A percentile compares a stretch with the other conserved stretches of the same genome.
phyloP scores from a whole-genome alignment of 345 rosid species.

The Eucalyptus coolabah region DNA sequence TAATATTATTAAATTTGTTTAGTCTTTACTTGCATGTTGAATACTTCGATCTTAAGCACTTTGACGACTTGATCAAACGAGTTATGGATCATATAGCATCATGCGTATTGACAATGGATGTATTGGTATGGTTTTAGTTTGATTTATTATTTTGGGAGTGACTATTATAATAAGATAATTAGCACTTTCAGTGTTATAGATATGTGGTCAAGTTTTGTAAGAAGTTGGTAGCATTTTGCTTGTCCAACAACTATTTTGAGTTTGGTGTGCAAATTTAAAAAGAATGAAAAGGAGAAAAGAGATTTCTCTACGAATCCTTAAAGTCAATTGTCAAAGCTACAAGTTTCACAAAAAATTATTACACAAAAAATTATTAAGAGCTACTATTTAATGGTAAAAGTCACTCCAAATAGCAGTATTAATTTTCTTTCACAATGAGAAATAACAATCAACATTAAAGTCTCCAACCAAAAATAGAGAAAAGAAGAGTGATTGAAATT shows the following conservation, averaged over 20 bases:
- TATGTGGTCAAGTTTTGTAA: background rate
- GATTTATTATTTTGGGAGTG: background rate
- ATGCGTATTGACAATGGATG: fast-evolving
- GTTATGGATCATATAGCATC: background rate
- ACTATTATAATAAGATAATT: too few relatives aligned
- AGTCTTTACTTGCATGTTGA: background rate
- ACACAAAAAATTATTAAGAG: background rate
- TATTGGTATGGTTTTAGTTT: too few relatives aligned
- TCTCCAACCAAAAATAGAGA: too few relatives aligned
- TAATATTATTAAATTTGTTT: background rate
- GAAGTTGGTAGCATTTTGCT: background rate
- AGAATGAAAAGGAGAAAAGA: background rate
- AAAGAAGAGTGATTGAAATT: too few relatives aligned
- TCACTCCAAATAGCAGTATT: too few relatives aligned
- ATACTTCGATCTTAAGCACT: background rate
- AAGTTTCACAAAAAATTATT: background rate
- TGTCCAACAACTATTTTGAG: background rate
- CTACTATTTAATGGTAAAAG: background rate
- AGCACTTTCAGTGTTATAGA: too few relatives aligned
- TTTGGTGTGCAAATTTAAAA: background rate
- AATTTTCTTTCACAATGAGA: too few relatives aligned
- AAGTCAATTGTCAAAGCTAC: background rate
- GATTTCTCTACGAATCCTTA: fast-evolving
- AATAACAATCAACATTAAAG: too few relatives aligned
- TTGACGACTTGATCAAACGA: background rate